These are phyloP conservation scores for Cyberlindnera suaveolens DNA, from an alignment of 805 yeast species.

Conservation along the genomic window DNA sequence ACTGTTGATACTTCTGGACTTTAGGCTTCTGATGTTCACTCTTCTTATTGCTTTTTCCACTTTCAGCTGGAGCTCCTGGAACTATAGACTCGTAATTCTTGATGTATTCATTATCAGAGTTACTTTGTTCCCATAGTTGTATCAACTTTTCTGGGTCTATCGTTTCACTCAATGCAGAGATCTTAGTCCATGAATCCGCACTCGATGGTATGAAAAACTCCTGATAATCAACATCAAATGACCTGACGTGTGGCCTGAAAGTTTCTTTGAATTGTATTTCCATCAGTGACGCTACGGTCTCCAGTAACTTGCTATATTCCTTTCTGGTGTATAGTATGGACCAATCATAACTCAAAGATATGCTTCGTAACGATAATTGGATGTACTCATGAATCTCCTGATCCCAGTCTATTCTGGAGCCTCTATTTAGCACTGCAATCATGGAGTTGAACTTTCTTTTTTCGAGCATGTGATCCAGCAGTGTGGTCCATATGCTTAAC, in stretches of 20 bases:
- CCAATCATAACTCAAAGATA: constrained; percentile 6
- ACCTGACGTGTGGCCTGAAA: neutral
- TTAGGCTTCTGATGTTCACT: neutral
- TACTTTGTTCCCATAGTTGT: constrained; percentile 24
- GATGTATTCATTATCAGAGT: constrained; percentile 13
- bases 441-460: constrained; percentile 1
- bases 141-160: constrained; percentile 24
- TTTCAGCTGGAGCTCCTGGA: constrained; percentile 1
- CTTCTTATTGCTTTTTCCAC: neutral
- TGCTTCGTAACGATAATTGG: constrained; percentile 30
- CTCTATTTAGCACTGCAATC: constrained; percentile 7
- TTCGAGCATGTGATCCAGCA: neutral
- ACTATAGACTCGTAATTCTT: constrained; percentile 16
- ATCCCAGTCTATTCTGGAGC: constrained; percentile 7
- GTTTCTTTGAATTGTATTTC: constrained; percentile 3
- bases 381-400: constrained; percentile 21
- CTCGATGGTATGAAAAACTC: constrained; percentile 38
- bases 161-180: constrained; percentile 31
- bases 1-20: constrained; percentile 2
- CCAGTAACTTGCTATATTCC: constrained; percentile 1
- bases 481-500: neutral
- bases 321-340: constrained; percentile 8
- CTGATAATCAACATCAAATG: constrained; percentile 9
- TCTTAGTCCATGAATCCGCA: constrained; percentile 48
- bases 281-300: constrained; percentile 6